Percentiles rank a stretch among this genome's conserved stretches.
Conservation (phyloP, 139 green algal genomes). For the Desmodesmus armatus region DNA sequence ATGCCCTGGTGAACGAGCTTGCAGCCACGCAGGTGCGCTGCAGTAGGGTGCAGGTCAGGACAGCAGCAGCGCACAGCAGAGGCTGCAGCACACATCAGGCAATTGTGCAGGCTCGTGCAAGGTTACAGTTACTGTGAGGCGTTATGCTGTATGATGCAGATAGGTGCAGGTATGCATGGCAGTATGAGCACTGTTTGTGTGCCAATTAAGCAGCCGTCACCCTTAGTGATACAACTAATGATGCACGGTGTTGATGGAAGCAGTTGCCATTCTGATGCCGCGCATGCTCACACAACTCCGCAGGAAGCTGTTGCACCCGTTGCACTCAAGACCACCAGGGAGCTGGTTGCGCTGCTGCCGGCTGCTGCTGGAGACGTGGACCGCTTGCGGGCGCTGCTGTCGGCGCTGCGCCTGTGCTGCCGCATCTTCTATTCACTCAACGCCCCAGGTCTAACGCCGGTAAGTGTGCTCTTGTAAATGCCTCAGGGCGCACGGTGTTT, state of each 20-base stretch:
- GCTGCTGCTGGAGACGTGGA: conserved; percentile 49
- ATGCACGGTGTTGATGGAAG: too few species aligned
- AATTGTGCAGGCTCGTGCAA: too few species aligned
- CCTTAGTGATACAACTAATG: too few species aligned
- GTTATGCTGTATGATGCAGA: too few species aligned
- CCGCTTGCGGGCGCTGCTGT: conserved; percentile 71
- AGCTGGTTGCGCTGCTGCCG: conserved; percentile 40
- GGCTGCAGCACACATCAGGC: too few species aligned
- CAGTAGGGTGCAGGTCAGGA: too few species aligned
- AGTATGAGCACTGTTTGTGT: conserved; percentile 3
- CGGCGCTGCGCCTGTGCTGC: conserved; percentile 73
- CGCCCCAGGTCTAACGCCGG: conserved; percentile 91
- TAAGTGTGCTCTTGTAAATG: too few species aligned
- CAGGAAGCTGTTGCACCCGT: conserved; percentile 82
- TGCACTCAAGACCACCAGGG: conserved; percentile 67
- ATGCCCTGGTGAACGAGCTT: conserved; percentile 65
- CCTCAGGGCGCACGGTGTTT: too few species aligned
- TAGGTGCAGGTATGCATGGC: background rate
- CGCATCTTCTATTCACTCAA: conserved; percentile 97
- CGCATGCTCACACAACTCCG: background rate
- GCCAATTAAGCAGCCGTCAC: background rate
- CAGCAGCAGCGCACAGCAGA: too few species aligned
- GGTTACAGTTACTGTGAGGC: too few species aligned
- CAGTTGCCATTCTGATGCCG: too few species aligned
- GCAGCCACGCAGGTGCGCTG: conserved; percentile 74